These are phyloP conservation scores for Benincasa hispida DNA, from an alignment of 306 rosid species.

Conservation along the genomic window DNA sequence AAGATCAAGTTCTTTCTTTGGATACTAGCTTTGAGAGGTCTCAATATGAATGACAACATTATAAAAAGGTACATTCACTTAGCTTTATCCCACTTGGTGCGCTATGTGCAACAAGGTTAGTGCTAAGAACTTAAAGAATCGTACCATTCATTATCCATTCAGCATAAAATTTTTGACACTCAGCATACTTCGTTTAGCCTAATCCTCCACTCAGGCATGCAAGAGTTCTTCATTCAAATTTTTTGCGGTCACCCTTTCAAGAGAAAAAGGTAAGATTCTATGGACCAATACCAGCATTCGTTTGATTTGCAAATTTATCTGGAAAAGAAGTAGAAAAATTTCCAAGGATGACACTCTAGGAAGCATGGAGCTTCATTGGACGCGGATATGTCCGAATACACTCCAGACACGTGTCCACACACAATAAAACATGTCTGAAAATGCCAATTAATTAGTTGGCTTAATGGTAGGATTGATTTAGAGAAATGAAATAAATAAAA, in stretches of 20 bases:
- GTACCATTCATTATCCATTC: background rate
- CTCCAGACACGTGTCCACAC: no score
- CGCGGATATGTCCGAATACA: no score
- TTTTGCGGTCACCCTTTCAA: background rate
- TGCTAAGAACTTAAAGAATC: background rate
- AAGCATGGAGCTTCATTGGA: no score
- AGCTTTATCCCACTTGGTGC: background rate
- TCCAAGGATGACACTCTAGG: background rate
- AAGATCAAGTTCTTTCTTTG: background rate
- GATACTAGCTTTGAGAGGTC: background rate
- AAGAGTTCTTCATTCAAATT: no score
- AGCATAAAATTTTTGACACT: background rate
- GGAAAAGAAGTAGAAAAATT: background rate
- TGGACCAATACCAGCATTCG: background rate
- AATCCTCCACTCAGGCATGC: background rate
- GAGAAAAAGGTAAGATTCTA: background rate
- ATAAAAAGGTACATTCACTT: background rate
- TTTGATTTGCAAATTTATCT: background rate
- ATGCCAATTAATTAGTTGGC: background rate
- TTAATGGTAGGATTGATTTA: background rate
- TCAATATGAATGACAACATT: background rate
- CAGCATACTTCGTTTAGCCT: background rate
- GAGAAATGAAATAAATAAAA: no score
- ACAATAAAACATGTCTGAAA: no score
- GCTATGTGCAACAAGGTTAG: background rate